Evolutionary conservation across 2,329 filamentous ascomycete genomes (phyloP), one percentile per base, ranked within the genome.

Genomic region (Fusarium redolens): DNA sequence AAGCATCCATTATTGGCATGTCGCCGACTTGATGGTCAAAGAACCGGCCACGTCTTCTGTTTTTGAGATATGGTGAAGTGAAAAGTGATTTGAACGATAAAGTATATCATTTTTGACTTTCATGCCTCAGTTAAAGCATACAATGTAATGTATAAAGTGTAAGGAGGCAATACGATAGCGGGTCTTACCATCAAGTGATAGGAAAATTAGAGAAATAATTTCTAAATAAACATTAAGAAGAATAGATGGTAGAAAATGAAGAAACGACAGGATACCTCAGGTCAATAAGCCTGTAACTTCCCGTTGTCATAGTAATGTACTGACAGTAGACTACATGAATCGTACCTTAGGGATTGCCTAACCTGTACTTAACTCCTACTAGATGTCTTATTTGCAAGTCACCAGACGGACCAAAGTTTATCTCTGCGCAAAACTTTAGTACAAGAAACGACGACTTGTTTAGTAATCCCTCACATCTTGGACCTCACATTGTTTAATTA

Each of bases 221-320:
- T 96, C 81, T 89, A 91, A 30, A 88, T 89, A 68, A 98, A 98
- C 84, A 93, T 98, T 75, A 97, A 98, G 95, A 82, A 97, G 28
- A 97, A 97, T 75, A 86, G 92, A 59, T 83, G 85, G 78, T 84
- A 83, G 65, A 84, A 78, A 82, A 64, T 78, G 3, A 78, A 68
- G 40, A 65, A 30, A 51, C 45, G 1, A 8, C 8, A 51, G 33
- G 17, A 15, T 12, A 18, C 17, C 31, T 55, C 31, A 57, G 75
- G 43, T 22, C 35, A 40, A 17, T n/a, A 65, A 33, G 33, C 31
- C 33, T 58, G 40, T n/a, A 61, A 47, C 54, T 35, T 51, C 48
- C 41, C 31, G 31, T 15, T 14, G 22, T 35, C 7, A 37, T 18
- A 44, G 38, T 54, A 30, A 25, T 40, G 25, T n/a, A 41, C 4